A percentile compares a stretch with the other conserved stretches of the same genome.
Evolutionary conservation across 106 monocot species (phyloP).

Genomic region (Agapanthus africanus): DNA sequence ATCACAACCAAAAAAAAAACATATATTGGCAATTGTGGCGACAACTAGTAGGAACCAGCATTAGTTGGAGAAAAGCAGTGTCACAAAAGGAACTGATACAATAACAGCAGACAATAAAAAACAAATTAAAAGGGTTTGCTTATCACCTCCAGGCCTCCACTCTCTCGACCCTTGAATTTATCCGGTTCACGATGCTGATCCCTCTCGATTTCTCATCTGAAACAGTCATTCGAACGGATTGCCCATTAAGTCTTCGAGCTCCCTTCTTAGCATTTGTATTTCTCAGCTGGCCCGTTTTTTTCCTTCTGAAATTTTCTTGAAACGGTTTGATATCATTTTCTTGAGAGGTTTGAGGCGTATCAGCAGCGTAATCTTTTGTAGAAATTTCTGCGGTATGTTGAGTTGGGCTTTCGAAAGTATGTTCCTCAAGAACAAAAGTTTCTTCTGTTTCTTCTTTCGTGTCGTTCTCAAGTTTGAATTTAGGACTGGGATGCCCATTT

Average conservation of each 20-base stretch:
- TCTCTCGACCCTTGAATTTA: conserved; percentile 65
- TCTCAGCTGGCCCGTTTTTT: conserved; percentile 12
- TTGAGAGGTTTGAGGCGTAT: conserved; percentile 2
- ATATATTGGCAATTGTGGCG: too few species aligned
- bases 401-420: neutral
- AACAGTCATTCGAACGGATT: neutral
- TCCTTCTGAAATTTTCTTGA: conserved; percentile 4
- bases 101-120: neutral
- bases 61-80: neutral
- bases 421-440: conserved; percentile 26
- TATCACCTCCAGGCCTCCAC: conserved; percentile 91
- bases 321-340: neutral
- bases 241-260: conserved; percentile 30
- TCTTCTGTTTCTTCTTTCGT: conserved; percentile 27
- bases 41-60: neutral
- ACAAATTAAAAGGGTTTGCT: neutral
- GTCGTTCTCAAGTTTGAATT: conserved; percentile 16
- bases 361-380: conserved; percentile 13
- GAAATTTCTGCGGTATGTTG: conserved; percentile 11
- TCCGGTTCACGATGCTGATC: conserved; percentile 58
- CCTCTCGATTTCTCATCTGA: conserved; percentile 50
- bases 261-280: conserved; percentile 30
- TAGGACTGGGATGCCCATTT: conserved; percentile 40
- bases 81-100: neutral
- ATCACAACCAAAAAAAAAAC: too few species aligned